Percentiles rank a stretch among this genome's conserved stretches.
Conservation (phyloP, 768 basidiomycete genomes). For the Psilocybe cyanescens region DNA sequence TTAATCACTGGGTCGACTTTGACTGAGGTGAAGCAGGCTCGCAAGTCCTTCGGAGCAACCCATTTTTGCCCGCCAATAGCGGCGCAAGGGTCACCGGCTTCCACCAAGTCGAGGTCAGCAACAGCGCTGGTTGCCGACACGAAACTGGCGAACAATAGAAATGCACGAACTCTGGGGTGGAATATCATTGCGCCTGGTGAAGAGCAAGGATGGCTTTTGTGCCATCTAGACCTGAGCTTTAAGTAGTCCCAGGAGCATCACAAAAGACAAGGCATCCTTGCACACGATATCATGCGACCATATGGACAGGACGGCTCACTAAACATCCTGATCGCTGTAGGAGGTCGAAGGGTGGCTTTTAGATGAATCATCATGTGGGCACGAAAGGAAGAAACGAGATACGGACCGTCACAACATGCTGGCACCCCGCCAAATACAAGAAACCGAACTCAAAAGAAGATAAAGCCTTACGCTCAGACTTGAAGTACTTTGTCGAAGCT, state of each 20-base stretch:
- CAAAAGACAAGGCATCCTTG: background rate
- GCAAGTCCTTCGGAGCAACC: conserved; percentile 54
- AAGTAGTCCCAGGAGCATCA: conserved; percentile 4
- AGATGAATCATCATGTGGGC: conserved; percentile 17
- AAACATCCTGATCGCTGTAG: conserved; percentile 2
- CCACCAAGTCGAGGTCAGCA: background rate
- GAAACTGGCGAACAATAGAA: conserved; percentile 15
- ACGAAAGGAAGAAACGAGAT: background rate
- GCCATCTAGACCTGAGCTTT: background rate
- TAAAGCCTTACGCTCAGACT: background rate
- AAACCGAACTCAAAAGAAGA: background rate
- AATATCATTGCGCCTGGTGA: conserved; percentile 11
- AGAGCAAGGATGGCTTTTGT: background rate
- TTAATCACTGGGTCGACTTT: conserved; percentile 50
- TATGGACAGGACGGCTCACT: conserved; percentile 13
- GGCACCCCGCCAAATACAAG: background rate
- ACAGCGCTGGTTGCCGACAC: conserved; percentile 10
- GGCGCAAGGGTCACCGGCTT: conserved; percentile 51
- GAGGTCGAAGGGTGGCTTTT: conserved; percentile 19
- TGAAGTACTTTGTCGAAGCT: background rate
- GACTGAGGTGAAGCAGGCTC: conserved; percentile 57
- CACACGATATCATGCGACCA: conserved; percentile 18
- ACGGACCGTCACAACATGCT: background rate
- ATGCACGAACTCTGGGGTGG: conserved; percentile 11
- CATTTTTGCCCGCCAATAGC: conserved; percentile 58